phyloP scores from a whole-genome alignment of 1,139 yeast genomes.

The Nakaseomyces nivariensis region DNA sequence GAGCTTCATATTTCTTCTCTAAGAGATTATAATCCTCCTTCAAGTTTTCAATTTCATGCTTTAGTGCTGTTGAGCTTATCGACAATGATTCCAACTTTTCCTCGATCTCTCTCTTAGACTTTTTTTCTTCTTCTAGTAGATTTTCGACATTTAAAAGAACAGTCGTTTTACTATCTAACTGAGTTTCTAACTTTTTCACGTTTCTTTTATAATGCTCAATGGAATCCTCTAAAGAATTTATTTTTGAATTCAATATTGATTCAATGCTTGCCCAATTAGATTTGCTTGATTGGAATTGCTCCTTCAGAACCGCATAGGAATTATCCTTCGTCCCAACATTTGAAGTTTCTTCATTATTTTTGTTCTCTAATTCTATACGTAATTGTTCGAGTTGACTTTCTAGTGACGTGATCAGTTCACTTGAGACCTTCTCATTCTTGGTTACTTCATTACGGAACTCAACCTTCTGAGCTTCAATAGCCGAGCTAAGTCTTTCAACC shows the following conservation, averaged over 20 bases:
- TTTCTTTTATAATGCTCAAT: conserved; percentile 11
- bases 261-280: conserved; percentile 62
- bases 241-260: conserved; percentile 39
- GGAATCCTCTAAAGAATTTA: conserved; percentile 36
- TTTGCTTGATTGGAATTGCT: conserved; percentile 38
- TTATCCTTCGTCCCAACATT: conserved; percentile 31
- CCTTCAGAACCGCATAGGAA: conserved; percentile 32
- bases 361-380: conserved; percentile 33
- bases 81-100: conserved; percentile 4
- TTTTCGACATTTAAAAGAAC: background rate
- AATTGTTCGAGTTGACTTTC: conserved; percentile 37
- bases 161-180: background rate
- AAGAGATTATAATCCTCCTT: conserved; percentile 22
- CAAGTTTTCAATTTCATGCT: conserved; percentile 11
- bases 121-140: conserved; percentile 1
- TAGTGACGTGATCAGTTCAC: conserved; percentile 23
- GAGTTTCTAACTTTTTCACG: conserved; percentile 1
- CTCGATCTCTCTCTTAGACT: background rate
- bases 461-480: conserved; percentile 10
- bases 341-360: conserved; percentile 10
- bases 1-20: conserved; percentile 22
- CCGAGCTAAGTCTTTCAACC: background rate
- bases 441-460: conserved; percentile 27
- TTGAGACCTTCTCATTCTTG: conserved; percentile 18
- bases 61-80: conserved; percentile 4